Conservation (phyloP, 2,329 filamentous ascomycete genomes). For the Coniochaeta pulveracea region DNA sequence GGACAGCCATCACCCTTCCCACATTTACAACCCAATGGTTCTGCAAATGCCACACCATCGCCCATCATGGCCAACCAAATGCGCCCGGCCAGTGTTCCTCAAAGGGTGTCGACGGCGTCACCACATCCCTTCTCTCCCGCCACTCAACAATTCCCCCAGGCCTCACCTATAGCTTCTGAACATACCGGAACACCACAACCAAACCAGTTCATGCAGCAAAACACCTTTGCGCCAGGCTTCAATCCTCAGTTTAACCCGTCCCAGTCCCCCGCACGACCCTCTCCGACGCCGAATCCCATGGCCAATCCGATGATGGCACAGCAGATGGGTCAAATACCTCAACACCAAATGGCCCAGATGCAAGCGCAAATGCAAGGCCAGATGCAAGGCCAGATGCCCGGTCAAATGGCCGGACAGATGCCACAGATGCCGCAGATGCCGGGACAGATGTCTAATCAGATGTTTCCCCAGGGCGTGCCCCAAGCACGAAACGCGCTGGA, state of each 20-base stretch:
- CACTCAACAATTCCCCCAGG: slow-evolving; percentile 60
- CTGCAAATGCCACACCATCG: slow-evolving; percentile 78
- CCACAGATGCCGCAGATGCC: slow-evolving; percentile 12
- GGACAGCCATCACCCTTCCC: slow-evolving; percentile 62
- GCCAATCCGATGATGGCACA: slow-evolving; percentile 43
- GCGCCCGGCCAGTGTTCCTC: slow-evolving; percentile 58
- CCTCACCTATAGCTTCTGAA: slow-evolving; percentile 68
- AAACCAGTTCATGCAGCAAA: slow-evolving; percentile 52
- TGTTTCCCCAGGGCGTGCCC: slow-evolving; percentile 12
- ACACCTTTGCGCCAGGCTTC: slow-evolving; percentile 44
- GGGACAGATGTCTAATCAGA: slow-evolving; percentile 22
- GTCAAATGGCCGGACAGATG: slow-evolving; percentile 20
- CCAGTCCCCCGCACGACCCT: slow-evolving; percentile 42
- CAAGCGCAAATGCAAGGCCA: slow-evolving; percentile 29
- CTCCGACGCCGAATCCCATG: slow-evolving; percentile 42
- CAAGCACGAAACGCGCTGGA: slow-evolving; percentile 2
- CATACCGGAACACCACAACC: slow-evolving; percentile 66
- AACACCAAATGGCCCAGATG: slow-evolving; percentile 20
- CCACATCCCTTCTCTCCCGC: slow-evolving; percentile 82
- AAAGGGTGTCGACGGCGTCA: slow-evolving; percentile 81
- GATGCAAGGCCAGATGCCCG: slow-evolving; percentile 18
- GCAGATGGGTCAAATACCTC: slow-evolving; percentile 29
- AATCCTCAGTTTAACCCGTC: slow-evolving; percentile 48
- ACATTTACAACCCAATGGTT: slow-evolving; percentile 71
- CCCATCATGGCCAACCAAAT: slow-evolving; percentile 82